Evolutionary conservation across 78 protist genomes (phyloP).

Genomic region (Dictyostelium citrinum): DNA sequence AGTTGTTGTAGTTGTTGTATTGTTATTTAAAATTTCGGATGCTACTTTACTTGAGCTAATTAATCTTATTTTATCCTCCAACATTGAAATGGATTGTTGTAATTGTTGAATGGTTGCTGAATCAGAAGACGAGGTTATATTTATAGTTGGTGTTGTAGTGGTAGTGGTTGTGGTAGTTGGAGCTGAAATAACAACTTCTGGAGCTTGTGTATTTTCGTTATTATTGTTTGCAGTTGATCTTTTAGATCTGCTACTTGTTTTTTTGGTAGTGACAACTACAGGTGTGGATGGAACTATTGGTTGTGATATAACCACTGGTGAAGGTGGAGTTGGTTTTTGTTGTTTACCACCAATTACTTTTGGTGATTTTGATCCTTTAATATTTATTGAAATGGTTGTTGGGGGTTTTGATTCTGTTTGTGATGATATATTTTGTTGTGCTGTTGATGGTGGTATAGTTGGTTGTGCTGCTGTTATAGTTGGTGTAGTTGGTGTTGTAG

Average conservation of each 20-base stretch:
- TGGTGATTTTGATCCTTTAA: background rate
- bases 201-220: background rate
- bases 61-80: slow-evolving; percentile 17
- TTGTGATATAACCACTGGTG: background rate
- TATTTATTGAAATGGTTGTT: background rate
- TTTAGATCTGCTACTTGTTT: slow-evolving; percentile 5
- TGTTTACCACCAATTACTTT: background rate
- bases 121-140: background rate
- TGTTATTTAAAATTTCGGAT: background rate
- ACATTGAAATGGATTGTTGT: slow-evolving; percentile 19
- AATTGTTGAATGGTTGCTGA: slow-evolving; percentile 1
- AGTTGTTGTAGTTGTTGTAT: background rate
- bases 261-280: background rate
- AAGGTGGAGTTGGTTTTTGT: slow-evolving; percentile 17
- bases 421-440: background rate
- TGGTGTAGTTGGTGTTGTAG: background rate
- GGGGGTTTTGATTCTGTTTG: background rate
- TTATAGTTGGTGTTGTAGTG: background rate
- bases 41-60: background rate
- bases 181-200: background rate
- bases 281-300: background rate
- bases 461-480: background rate
- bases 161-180: background rate
- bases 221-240: background rate
- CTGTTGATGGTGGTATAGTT: background rate